Conservation (phyloP, 225 moss, liverwort and hornwort species). For the Marchantia polymorpha region DNA sequence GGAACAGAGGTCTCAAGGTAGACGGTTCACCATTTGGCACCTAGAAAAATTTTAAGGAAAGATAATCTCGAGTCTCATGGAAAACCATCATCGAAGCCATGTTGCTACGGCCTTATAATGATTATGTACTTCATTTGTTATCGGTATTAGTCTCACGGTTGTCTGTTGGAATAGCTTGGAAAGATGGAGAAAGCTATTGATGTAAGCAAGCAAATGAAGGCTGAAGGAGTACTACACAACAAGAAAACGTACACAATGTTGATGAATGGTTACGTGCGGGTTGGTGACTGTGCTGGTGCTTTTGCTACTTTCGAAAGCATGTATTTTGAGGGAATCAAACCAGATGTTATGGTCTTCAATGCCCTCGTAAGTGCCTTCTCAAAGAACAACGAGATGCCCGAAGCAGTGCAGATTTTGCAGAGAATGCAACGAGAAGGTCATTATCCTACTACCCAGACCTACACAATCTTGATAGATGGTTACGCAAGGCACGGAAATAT, state of each 20-base stretch:
- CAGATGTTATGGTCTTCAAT: conserved; percentile 69
- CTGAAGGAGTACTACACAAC: conserved; percentile 57
- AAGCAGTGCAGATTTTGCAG: conserved; percentile 55
- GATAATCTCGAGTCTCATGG: background rate
- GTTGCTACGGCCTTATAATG: background rate
- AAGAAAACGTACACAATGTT: conserved; percentile 73
- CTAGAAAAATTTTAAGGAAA: background rate
- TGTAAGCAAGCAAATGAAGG: conserved; percentile 56
- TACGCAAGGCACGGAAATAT: conserved; percentile 64
- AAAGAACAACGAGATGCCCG: conserved; percentile 57
- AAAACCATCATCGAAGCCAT: too few relatives aligned
- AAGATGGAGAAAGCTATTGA: conserved; percentile 66
- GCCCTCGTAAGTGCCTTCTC: conserved; percentile 68
- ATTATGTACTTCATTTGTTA: background rate
- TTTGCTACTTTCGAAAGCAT: conserved; percentile 70
- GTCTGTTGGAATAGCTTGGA: conserved; percentile 48
- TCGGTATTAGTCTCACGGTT: background rate
- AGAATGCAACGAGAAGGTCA: conserved; percentile 54
- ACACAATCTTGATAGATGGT: conserved; percentile 63
- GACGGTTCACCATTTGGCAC: background rate
- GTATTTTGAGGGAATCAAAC: conserved; percentile 58
- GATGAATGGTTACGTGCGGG: conserved; percentile 70
- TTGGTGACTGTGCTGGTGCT: conserved; percentile 61
- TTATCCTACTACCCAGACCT: conserved; percentile 59
- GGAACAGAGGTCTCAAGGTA: background rate